Evolutionary conservation across 345 rosid genomes (phyloP), one percentile per base, ranked within the genome.

Genomic region (Gossypium mustelinum): DNA sequence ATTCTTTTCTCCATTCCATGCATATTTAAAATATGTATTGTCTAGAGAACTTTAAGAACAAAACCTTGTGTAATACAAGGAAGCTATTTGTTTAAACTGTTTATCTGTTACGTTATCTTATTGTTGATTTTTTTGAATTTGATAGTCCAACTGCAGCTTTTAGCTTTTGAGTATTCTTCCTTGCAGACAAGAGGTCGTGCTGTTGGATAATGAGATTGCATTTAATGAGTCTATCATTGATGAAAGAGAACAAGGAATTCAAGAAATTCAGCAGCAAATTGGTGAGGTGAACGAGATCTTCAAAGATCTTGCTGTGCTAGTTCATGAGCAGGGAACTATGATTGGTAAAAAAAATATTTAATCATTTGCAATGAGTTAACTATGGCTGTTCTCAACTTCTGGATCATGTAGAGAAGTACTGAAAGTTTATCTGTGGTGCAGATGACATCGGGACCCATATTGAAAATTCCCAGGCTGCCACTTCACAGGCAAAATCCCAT

Each of bases 221-320:
- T 96, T 96, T 70, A 90, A 96, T 63, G 99, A 92, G 72, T 97
- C 98, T 66, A 71, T 93, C 44, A 92, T 93, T 57, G 98, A 96
- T 71, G 99, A 96, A 85, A 88, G 98, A 83, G 98, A 96, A 69
- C 97, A 90, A 54, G 97, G 98, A 75, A 90, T 93, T 74, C 89
- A 93, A 63, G 99, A 93, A 79, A 90, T 96, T 76, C 97, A 92
- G 83, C 92, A 88, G 80, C 97, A 93, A 81, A 93, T 96, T 79
- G 97, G 98, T 10, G 97, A 96, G 87, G 99, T 93, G 77, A 90
- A 96, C 34, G 95, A 90, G 77, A 89, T 93, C 18, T 92, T 96
- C 67, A 96, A 96, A 80, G 98, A 96, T 84, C 91, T 96, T 12
- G 98, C 97, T n/a, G 94, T 93, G 48, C 83, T 90, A 68, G 97